phyloP scores from a whole-genome alignment of 257 asterid species.

The Nicotiana undulata region DNA sequence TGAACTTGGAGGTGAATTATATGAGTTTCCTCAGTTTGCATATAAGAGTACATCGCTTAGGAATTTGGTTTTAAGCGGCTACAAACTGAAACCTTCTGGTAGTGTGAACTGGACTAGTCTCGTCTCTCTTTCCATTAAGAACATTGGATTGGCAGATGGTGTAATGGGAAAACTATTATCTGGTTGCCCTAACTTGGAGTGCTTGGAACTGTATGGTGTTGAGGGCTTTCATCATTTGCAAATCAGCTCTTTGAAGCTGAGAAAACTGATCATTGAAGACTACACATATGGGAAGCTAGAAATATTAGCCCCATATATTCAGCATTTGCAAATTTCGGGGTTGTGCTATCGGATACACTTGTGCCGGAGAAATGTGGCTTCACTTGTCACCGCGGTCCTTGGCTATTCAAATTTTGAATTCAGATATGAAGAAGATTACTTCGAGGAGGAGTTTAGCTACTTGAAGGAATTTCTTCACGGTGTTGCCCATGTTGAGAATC shows the following conservation, averaged over 20 bases:
- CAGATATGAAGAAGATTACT: neutral
- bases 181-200: no score
- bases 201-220: no score
- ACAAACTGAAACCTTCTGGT: neutral
- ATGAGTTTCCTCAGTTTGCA: neutral
- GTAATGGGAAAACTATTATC: no score
- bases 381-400: neutral
- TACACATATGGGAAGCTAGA: neutral
- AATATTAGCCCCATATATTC: neutral
- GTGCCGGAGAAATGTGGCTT: neutral
- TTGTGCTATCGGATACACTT: neutral
- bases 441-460: neutral
- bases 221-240: no score
- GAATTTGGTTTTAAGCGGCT: neutral
- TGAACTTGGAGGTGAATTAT: no score
- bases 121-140: neutral
- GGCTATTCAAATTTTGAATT: neutral
- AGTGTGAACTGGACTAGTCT: neutral
- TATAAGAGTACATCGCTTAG: neutral
- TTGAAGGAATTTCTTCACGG: neutral
- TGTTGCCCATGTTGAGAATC: neutral
- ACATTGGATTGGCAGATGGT: accelerated
- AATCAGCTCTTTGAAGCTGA: no score
- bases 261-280: neutral
- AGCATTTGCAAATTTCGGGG: neutral